Conservation (phyloP, 768 basidiomycete species). For the Dictyophora rubrovolvata region DNA sequence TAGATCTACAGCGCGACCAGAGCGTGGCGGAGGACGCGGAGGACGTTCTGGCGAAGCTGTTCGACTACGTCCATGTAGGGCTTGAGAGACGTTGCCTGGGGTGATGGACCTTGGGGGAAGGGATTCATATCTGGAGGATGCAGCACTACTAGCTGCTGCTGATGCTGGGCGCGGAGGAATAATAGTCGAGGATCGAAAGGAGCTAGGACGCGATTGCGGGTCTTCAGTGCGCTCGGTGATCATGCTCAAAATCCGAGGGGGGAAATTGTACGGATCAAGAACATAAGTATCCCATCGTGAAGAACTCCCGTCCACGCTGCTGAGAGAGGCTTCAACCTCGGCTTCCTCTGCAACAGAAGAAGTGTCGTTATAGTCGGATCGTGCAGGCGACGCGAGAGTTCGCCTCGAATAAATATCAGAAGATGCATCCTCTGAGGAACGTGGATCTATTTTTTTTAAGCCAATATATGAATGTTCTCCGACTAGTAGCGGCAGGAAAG, state of each 20-base stretch:
- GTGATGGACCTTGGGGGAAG: conserved; percentile 27
- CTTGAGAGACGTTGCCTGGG: conserved; percentile 27
- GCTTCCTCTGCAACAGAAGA: conserved; percentile 34
- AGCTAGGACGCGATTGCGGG: conserved; percentile 44
- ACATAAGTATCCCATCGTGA: conserved; percentile 49
- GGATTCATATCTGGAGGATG: not conserved
- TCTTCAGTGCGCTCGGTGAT: conserved; percentile 76
- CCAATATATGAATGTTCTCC: too few relatives aligned
- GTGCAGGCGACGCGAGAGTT: conserved; percentile 43
- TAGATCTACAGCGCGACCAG: conserved; percentile 52
- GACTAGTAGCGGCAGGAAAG: not conserved
- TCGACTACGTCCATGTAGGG: conserved; percentile 42
- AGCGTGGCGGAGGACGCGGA: conserved; percentile 26
- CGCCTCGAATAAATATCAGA: conserved; percentile 41
- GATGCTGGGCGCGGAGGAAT: not conserved
- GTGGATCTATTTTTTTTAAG: conserved; percentile 11
- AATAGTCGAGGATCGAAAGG: conserved; percentile 14
- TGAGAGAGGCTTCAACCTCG: conserved; percentile 59
- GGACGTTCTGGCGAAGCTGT: conserved; percentile 23
- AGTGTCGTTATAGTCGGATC: conserved; percentile 41
- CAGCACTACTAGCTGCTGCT: conserved; percentile 1
- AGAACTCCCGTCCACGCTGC: conserved; percentile 54
- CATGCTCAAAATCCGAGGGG: conserved; percentile 50
- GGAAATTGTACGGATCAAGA: conserved; percentile 18
- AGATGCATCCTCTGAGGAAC: conserved; percentile 28